Evolutionary conservation across 1,284 basidiomycete species (phyloP).

Genomic region (Anthracocystis panici-leucophaei): DNA sequence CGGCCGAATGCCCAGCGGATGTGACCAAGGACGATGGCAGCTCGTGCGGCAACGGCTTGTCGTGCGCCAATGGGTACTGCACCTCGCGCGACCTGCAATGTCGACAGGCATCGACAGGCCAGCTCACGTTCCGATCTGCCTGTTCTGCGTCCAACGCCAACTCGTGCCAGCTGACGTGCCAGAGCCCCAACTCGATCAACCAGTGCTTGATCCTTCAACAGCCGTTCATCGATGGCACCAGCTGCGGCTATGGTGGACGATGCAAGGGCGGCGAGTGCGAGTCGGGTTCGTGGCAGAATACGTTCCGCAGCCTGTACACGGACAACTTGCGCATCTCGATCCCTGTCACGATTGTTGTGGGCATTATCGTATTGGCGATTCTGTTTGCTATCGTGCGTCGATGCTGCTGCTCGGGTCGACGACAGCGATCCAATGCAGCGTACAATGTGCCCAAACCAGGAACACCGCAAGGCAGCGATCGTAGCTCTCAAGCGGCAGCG

Average conservation of each 20-base stretch:
- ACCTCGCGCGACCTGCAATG: conserved; percentile 85
- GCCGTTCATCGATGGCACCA: conserved; percentile 83
- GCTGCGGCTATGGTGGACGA: conserved; percentile 79
- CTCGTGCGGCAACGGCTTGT: conserved; percentile 73
- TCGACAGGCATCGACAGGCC: conserved; percentile 75
- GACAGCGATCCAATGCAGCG: conserved; percentile 11
- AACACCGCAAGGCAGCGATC: conserved; percentile 18
- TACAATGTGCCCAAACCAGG: conserved; percentile 28
- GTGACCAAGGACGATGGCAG: conserved; percentile 77
- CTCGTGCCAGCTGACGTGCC: conserved; percentile 83
- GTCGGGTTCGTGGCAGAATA: conserved; percentile 76
- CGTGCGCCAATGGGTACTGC: conserved; percentile 85
- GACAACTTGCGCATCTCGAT: conserved; percentile 62
- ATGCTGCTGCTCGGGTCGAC: conserved; percentile 37
- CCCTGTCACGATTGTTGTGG: conserved; percentile 61
- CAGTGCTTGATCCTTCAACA: conserved; percentile 82
- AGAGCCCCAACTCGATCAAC: conserved; percentile 75
- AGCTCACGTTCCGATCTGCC: conserved; percentile 76
- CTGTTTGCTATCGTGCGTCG: conserved; percentile 43
- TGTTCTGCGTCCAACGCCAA: conserved; percentile 75
- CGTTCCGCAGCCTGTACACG: conserved; percentile 74
- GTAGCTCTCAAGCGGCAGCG: conserved; percentile 8
- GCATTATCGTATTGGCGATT: conserved; percentile 52
- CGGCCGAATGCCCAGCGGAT: conserved; percentile 80
- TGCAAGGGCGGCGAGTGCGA: conserved; percentile 76